Conservation (phyloP, 2,329 filamentous ascomycete genomes). For the Fusarium denticulatum region DNA sequence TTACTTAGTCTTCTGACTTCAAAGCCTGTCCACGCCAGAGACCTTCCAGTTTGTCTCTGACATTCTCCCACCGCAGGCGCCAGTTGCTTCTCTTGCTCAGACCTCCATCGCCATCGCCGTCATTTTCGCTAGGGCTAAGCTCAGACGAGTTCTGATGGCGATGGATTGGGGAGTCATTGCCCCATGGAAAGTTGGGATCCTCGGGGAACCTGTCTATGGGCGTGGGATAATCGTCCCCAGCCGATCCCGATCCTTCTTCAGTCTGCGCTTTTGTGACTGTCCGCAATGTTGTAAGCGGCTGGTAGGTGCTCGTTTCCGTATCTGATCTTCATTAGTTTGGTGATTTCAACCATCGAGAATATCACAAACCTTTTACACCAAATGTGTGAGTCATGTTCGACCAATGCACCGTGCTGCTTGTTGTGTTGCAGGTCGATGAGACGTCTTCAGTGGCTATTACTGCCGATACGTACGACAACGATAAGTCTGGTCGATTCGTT, state of each 20-base stretch:
- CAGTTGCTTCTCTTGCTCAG: constrained; percentile 9
- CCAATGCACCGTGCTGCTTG: constrained; percentile 33
- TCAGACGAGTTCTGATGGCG: constrained; percentile 47
- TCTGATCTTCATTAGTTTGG: constrained; percentile 12
- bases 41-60: constrained; percentile 21
- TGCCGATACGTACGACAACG: constrained; percentile 16
- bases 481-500: neutral
- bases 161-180: constrained; percentile 49
- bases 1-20: constrained; percentile 13
- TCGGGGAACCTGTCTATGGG: constrained; percentile 38
- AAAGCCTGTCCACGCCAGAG: constrained; percentile 18
- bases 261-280: constrained; percentile 28
- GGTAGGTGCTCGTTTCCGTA: constrained; percentile 4
- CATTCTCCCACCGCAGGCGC: constrained; percentile 26
- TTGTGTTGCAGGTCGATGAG: constrained; percentile 39
- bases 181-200: constrained; percentile 51
- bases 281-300: constrained; percentile 34
- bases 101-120: constrained; percentile 11
- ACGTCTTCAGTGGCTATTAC: constrained; percentile 6
- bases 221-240: constrained; percentile 21
- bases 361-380: constrained; percentile 25
- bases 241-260: constrained; percentile 3
- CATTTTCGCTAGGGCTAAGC: constrained; percentile 36
- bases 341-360: neutral
- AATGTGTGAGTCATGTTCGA: constrained; percentile 23